Base-by-base conservation (phyloP, 2,329 filamentous ascomycete genomes). In the Byssothecium circinans region DNA sequence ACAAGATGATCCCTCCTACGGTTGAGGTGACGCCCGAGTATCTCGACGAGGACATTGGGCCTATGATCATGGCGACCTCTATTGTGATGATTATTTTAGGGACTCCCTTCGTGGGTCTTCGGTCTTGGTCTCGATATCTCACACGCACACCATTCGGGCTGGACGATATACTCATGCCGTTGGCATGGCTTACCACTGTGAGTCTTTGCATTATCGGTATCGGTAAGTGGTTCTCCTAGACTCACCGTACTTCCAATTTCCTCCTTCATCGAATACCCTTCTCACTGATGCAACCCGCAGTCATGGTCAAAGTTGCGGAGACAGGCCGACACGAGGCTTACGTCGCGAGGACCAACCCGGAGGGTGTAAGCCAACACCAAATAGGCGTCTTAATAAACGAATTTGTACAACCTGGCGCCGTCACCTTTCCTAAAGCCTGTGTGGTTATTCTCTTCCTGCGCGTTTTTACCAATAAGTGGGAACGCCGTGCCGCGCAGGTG, bases 401-500 rank as follows among this genome's bases (percentile, higher is more conserved):
- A 44, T n/a, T 60, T 8, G 36, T 65, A 2, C 59, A 65, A 45
- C 54, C 57, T 11, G 48, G 57, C 8, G 60, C 64, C 10, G 61
- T 65, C 5, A 61, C 58, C 5, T 61, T 67, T 32, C 56, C 64
- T 1, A 67, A 67, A 19, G 51, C 65, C 20, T 49, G 47, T 11
- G 56, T 67, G 4, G 51, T 61, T 4, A 33, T 63, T 4, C 47
- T 67, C 6, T 65, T 59, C 30, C 49, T 65, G 18, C 52, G 56
- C 14, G 51, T 65, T 25, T 58, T 67, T 45, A 61, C 54, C 25
- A 60, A 62, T 45, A 62, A 58, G 37, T 53, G 50, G 19, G 58
- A 58, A 27, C 54, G 60, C 18, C 27, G 53, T 2, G 50, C 41
- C 8, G 61, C 61, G 11, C 61, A 57, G 48, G 25, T 36, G 4